Percentiles rank a stretch among this genome's conserved stretches.
Conservation (phyloP, 106 monocot species). For the Apostasia ramifera region DNA sequence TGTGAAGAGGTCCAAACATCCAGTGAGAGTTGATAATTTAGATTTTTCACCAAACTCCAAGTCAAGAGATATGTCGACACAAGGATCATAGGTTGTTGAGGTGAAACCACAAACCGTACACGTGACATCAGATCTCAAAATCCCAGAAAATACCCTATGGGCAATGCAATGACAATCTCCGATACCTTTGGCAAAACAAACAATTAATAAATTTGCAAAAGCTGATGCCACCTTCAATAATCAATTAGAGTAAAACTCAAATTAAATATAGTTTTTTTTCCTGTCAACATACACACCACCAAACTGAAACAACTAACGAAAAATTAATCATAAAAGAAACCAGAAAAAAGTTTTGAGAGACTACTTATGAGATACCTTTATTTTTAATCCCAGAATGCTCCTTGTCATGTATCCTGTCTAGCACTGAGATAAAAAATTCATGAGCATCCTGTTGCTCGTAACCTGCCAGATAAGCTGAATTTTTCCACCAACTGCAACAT, state of each 20-base stretch:
- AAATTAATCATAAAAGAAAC: background rate
- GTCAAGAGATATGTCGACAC: constrained; percentile 55
- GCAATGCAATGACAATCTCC: constrained; percentile 70
- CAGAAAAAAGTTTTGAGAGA: background rate
- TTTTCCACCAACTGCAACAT: constrained; percentile 64
- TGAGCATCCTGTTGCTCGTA: constrained; percentile 80
- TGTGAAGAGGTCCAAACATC: constrained; percentile 58
- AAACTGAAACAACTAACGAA: too few species aligned
- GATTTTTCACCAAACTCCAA: constrained; percentile 19
- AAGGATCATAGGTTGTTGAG: constrained; percentile 73
- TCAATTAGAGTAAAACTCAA: background rate
- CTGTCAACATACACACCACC: background rate
- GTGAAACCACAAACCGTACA: constrained; percentile 60
- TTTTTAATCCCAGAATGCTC: constrained; percentile 26
- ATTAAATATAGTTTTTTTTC: background rate
- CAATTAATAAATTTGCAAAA: background rate
- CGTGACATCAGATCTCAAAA: constrained; percentile 54
- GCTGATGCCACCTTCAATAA: background rate
- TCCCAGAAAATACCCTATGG: constrained; percentile 56
- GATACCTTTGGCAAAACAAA: constrained; percentile 18
- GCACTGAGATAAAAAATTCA: constrained; percentile 66
- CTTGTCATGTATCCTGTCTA: constrained; percentile 65
- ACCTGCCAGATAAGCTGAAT: constrained; percentile 50
- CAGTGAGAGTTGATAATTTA: constrained; percentile 30
- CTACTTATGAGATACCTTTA: constrained; percentile 24